These are phyloP conservation scores for Coemansia sp. DNA, from an alignment of 192 early-diverging fungal species.

Conservation along the genomic window DNA sequence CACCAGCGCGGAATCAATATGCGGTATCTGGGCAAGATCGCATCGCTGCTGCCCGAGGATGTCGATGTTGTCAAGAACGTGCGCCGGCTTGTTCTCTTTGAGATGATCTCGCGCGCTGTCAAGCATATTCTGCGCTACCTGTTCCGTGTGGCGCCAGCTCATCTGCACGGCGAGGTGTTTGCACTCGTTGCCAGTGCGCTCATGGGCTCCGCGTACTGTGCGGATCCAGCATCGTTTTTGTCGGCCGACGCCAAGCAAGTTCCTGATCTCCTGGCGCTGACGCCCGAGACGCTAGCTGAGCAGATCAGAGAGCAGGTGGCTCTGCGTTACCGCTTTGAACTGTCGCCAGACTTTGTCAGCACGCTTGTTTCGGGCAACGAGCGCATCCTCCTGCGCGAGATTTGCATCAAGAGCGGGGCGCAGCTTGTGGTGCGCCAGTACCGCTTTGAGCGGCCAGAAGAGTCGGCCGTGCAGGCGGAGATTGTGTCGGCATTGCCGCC, in stretches of 20 bases:
- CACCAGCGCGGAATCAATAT: slow-evolving; percentile 97
- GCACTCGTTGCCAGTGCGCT: slow-evolving; percentile 84
- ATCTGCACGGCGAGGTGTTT: slow-evolving; percentile 63
- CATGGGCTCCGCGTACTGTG: slow-evolving; percentile 63
- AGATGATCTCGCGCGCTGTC: slow-evolving; percentile 84
- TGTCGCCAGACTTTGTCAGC: slow-evolving; percentile 60
- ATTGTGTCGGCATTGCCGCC: slow-evolving; percentile 34
- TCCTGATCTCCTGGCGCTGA: slow-evolving; percentile 60
- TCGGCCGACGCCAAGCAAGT: slow-evolving; percentile 37
- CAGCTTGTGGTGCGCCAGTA: slow-evolving; percentile 84
- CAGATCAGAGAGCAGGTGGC: slow-evolving; percentile 65
- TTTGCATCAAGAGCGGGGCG: slow-evolving; percentile 81
- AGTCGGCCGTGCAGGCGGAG: slow-evolving; percentile 36
- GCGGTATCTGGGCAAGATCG: slow-evolving; percentile 87
- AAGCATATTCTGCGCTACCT: slow-evolving; percentile 82
- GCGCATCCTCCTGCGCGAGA: slow-evolving; percentile 73
- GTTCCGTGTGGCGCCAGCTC: slow-evolving; percentile 60
- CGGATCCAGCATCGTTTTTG: slow-evolving; percentile 55
- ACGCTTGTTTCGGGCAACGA: slow-evolving; percentile 54
- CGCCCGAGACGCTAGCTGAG: slow-evolving; percentile 60
- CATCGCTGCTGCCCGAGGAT: slow-evolving; percentile 59
- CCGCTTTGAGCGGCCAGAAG: slow-evolving; percentile 58
- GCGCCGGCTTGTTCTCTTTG: slow-evolving; percentile 70
- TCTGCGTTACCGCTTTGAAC: slow-evolving; percentile 73
- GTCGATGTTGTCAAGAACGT: slow-evolving; percentile 24